Conservation (phyloP, 768 basidiomycete species). For the Thelephora aurantiotincta region DNA sequence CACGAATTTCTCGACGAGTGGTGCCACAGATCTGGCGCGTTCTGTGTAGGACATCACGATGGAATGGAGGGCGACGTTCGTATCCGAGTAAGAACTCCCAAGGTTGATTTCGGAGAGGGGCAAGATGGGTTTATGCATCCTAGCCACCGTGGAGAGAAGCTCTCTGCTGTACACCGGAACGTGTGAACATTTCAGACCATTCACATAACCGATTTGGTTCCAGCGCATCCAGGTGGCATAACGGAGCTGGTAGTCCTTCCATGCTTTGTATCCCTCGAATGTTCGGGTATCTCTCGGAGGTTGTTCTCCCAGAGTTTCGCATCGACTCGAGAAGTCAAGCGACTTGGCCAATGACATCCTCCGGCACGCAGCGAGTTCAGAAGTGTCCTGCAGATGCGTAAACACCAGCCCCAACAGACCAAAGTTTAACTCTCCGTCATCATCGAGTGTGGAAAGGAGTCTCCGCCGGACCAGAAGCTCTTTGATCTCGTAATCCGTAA, state of each 20-base stretch:
- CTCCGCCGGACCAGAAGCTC: slow-evolving; percentile 74
- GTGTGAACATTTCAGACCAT: slow-evolving; percentile 48
- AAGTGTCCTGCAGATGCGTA: slow-evolving; percentile 35
- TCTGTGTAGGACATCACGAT: slow-evolving; percentile 50
- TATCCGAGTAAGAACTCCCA: slow-evolving; percentile 27
- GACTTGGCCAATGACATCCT: slow-evolving; percentile 48
- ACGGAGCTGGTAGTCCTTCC: slow-evolving; percentile 29
- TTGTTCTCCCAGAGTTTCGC: slow-evolving; percentile 42
- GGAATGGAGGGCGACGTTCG: slow-evolving; percentile 24
- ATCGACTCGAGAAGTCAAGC: slow-evolving; percentile 33
- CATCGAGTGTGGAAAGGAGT: slow-evolving; percentile 33
- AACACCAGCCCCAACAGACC: slow-evolving; percentile 54
- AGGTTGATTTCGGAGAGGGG: slow-evolving; percentile 33
- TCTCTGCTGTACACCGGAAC: slow-evolving; percentile 22
- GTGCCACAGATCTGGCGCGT: slow-evolving; percentile 40
- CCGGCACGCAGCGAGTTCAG: slow-evolving; percentile 38
- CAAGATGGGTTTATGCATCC: slow-evolving; percentile 31
- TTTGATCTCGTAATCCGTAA: slow-evolving; percentile 75
- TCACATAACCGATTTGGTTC: slow-evolving; percentile 60
- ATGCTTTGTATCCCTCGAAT: slow-evolving; percentile 52
- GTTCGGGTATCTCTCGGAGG: slow-evolving; percentile 68
- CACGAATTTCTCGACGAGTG: slow-evolving; percentile 52
- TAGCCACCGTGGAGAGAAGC: slow-evolving; percentile 22
- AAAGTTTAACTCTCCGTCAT: slow-evolving; percentile 44
- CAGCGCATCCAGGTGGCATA: slow-evolving; percentile 43